phyloP scores from a whole-genome alignment of 139 green algal genomes.

The Picochlorum sp. region DNA sequence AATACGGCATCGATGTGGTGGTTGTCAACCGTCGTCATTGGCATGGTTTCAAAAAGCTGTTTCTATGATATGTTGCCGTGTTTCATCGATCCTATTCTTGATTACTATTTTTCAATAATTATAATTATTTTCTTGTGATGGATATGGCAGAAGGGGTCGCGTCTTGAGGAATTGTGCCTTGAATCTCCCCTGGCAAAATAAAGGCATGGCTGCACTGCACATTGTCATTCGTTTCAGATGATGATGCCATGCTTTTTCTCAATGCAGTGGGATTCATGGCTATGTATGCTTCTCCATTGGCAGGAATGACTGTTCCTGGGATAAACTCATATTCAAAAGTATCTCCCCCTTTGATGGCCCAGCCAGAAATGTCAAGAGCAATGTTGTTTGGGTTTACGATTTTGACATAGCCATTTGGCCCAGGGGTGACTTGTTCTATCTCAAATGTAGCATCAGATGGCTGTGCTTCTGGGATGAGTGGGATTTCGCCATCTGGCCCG shows the following conservation, averaged over 20 bases:
- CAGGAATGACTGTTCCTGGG: conserved; percentile 43
- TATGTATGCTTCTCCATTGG: conserved; percentile 25
- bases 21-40: not conserved
- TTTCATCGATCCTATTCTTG: too few species aligned
- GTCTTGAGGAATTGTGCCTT: too few species aligned
- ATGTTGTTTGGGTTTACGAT: conserved; percentile 40
- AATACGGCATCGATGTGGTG: too few species aligned
- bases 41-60: too few species aligned
- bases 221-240: too few species aligned
- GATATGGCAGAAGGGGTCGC: too few species aligned
- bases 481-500: conserved; percentile 24
- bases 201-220: too few species aligned
- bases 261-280: not conserved
- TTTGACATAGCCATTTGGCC: conserved; percentile 30
- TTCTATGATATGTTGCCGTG: too few species aligned
- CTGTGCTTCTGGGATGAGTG: conserved; percentile 40
- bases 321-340: conserved; percentile 13
- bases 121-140: too few species aligned
- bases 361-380: conserved; percentile 63
- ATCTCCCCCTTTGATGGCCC: conserved; percentile 31
- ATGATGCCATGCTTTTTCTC: too few species aligned
- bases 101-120: too few species aligned
- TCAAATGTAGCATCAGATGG: conserved; percentile 13
- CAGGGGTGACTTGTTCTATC: conserved; percentile 11
- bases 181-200: too few species aligned